A percentile compares a stretch with the other conserved stretches of the same genome.
Evolutionary conservation across 23 red algal species (phyloP).

Genomic region (Gracilaria gracilis): DNA sequence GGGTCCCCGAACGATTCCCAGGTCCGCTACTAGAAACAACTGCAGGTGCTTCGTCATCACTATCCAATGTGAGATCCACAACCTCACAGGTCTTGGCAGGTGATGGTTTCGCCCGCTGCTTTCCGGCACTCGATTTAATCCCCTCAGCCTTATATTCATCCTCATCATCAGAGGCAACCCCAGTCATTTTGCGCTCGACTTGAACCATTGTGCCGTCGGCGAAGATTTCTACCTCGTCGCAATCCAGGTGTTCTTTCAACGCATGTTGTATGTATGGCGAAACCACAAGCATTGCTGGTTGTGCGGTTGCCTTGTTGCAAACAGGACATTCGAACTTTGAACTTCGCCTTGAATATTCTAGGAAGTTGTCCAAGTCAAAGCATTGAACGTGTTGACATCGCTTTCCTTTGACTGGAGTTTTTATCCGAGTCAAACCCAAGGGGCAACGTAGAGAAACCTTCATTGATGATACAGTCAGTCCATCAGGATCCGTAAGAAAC

Average conservation of each 20-base stretch:
- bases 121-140: background rate
- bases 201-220: conserved; percentile 53
- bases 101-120: background rate
- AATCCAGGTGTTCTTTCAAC: conserved; percentile 31
- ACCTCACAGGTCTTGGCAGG: conserved; percentile 42
- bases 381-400: conserved; percentile 82
- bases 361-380: conserved; percentile 76
- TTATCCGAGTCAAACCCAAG: conserved; percentile 65
- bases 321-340: conserved; percentile 78
- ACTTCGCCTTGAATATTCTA: conserved; percentile 73
- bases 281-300: conserved; percentile 39
- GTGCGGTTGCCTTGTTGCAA: conserved; percentile 60
- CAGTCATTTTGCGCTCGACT: conserved; percentile 43
- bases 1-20: background rate
- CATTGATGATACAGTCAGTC: conserved; percentile 41
- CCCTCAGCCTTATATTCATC: conserved; percentile 21
- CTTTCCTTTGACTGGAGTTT: conserved; percentile 65
- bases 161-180: conserved; percentile 66
- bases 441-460: conserved; percentile 75
- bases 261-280: conserved; percentile 62
- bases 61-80: conserved; percentile 55
- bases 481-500: conserved; percentile 52
- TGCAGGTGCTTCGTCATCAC: conserved; percentile 56
- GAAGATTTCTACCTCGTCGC: conserved; percentile 64
- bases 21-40: background rate